phyloP scores from a whole-genome alignment of 1,139 yeast genomes.

The Eremothecium coryli region DNA sequence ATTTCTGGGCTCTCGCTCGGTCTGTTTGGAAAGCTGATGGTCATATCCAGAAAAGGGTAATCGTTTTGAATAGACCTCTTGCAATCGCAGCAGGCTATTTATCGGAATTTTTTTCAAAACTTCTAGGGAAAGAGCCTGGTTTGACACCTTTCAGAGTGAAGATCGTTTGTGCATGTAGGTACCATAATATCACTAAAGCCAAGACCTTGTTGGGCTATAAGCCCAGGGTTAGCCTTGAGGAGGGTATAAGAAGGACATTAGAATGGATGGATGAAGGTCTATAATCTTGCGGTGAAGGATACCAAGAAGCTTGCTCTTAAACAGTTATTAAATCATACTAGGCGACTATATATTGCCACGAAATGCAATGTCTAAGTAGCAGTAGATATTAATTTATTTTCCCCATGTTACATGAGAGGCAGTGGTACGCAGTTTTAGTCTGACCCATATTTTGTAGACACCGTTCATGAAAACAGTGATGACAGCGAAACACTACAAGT shows the following conservation, averaged over 20 bases:
- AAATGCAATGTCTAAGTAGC: no score
- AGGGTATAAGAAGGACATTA: conserved; percentile 71
- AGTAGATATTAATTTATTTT: no score
- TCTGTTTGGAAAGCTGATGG: conserved; percentile 98
- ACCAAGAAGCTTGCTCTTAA: no score
- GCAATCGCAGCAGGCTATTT: conserved; percentile 77
- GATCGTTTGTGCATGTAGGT: conserved; percentile 89
- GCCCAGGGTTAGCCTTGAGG: conserved; percentile 73
- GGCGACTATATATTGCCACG: no score
- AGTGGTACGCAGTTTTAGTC: conserved; percentile 13
- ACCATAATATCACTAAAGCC: conserved; percentile 87
- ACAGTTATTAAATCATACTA: no score
- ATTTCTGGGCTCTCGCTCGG: conserved; percentile 95
- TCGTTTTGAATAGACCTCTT: conserved; percentile 60
- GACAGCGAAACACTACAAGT: conserved; percentile 44
- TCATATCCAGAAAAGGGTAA: conserved; percentile 57
- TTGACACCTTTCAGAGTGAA: conserved; percentile 91
- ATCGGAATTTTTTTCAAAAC: conserved; percentile 60
- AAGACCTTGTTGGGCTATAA: conserved; percentile 64
- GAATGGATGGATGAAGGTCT: conserved; percentile 73
- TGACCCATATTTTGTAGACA: conserved; percentile 47
- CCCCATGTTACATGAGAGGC: conserved; percentile 17
- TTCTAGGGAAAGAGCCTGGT: conserved; percentile 82
- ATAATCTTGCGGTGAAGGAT: no score
- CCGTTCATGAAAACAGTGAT: conserved; percentile 59